Conservation (phyloP, 441 rosid species). For the Daphne laureola region DNA sequence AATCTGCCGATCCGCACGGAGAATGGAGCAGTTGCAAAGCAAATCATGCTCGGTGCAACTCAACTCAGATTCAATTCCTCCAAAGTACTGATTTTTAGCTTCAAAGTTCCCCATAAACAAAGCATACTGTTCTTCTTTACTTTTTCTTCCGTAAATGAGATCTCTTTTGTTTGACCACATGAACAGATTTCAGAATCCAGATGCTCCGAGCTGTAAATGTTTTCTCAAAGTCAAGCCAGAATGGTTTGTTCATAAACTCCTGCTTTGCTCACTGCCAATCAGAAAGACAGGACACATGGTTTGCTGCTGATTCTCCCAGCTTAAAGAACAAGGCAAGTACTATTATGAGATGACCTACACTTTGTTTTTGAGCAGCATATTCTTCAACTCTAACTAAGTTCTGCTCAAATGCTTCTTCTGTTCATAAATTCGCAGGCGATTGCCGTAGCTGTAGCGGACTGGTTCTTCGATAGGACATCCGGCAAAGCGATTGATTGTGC, state of each 20-base stretch:
- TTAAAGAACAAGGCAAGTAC: constrained; percentile 28
- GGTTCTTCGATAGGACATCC: constrained; percentile 39
- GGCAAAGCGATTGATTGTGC: constrained; percentile 43
- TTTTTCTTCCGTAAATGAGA: background rate
- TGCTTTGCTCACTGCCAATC: constrained; percentile 61
- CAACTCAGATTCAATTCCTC: constrained; percentile 38
- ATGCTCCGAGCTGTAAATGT: constrained; percentile 34
- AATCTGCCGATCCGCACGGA: constrained; percentile 36
- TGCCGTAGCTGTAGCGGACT: constrained; percentile 62
- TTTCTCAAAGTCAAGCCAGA: constrained; percentile 27
- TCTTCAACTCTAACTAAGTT: no score
- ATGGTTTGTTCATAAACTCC: constrained; percentile 51
- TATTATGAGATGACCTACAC: no score
- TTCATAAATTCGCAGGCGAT: constrained; percentile 29
- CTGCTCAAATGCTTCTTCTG: background rate
- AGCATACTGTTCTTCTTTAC: background rate
- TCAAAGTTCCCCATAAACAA: background rate
- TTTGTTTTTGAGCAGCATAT: no score
- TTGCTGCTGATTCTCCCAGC: constrained; percentile 44
- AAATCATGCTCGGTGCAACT: constrained; percentile 31
- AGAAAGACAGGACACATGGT: constrained; percentile 60
- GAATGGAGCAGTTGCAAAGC: constrained; percentile 37
- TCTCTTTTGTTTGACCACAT: background rate
- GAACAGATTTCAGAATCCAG: constrained; percentile 38
- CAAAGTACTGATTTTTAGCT: constrained; percentile 24